A percentile compares a stretch with the other conserved stretches of the same genome.
These are phyloP conservation scores for Lachnellula cervina DNA, from an alignment of 2,329 filamentous ascomycete species.

Conservation along the genomic window DNA sequence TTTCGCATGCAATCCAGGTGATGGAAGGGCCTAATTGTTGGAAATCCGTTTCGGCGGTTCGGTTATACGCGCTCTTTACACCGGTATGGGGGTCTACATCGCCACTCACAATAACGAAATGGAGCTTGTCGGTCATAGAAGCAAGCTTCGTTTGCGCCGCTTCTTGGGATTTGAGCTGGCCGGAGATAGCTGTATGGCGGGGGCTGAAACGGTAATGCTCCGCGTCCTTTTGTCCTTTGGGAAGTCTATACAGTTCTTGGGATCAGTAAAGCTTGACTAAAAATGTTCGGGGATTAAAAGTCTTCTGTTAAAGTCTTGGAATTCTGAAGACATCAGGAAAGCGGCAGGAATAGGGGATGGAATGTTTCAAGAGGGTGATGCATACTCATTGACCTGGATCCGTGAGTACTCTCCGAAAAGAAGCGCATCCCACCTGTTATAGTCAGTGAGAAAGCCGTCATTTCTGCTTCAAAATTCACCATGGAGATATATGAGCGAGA, in stretches of 20 bases:
- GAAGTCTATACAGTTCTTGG: too few relatives aligned
- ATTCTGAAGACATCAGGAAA: too few relatives aligned
- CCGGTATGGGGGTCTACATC: neutral
- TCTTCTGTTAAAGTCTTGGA: too few relatives aligned
- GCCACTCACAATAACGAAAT: neutral
- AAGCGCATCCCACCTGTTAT: neutral
- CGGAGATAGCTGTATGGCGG: neutral
- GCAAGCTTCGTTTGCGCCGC: neutral
- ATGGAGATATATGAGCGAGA: neutral
- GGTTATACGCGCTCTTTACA: neutral
- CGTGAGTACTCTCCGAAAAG: neutral
- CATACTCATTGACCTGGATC: neutral
- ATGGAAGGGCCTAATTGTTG: neutral
- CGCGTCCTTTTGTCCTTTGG: too few relatives aligned
- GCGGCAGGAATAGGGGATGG: too few relatives aligned
- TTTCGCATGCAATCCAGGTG: neutral
- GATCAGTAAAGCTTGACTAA: too few relatives aligned
- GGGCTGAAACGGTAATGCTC: neutral
- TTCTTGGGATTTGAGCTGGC: neutral
- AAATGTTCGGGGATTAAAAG: too few relatives aligned
- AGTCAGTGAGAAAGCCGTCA: neutral
- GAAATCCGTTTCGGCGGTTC: neutral
- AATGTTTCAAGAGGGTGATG: too few relatives aligned
- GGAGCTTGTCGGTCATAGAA: neutral
- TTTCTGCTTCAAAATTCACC: neutral